Base-by-base conservation (phyloP, 108 stramenopile species). In the Cyclostephanos tholiformis region DNA sequence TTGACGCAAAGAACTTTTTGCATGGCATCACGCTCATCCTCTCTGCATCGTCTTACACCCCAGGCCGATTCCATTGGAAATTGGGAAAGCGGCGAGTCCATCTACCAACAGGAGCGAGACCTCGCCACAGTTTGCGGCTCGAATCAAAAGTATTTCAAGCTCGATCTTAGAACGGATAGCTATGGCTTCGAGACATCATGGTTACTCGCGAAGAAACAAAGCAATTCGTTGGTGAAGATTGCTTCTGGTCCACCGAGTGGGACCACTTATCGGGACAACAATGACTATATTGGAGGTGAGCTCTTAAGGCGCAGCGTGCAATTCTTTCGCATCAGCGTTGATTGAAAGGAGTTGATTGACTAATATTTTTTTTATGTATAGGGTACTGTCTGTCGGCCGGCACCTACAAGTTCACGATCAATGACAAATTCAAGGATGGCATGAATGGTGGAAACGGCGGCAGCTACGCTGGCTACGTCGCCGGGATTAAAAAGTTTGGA, bases 141-240 rank as follows among this genome's bases (percentile, higher is more conserved):
- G 11, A 41, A 41, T 41, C 9, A 41, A 12, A 41, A 41, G 26
- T 74, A 74, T 51, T 59, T 74, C 41, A 65, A 46, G 25, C 14
- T 65, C 7, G 65, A 65, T 57, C 25, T 74, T 0, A 51, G 50
- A 36, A 74, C 73, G 0, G 73, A 74, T 48, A 53, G 58, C 20
- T 74, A 66, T 50, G 73, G 73, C 23, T 74, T 74, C 49, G 73
- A 74, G 51, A 65, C 41, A 26, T 52, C 62, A 29, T 74, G 73
- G 73, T 58, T 44, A 23, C 64, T 74, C 14, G 27, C 56, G 30
- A 57, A 38, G 12, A 25, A 16, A 11, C 26, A 65, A 27, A 50
- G 55, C 19, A 53, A 56, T 17, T 29, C 50, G 23, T 57, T 8
- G 56, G 48, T 27, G 41, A 29, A 39, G 7, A 7, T 65, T 43